Percentiles rank a stretch among this genome's conserved stretches.
These are phyloP conservation scores for Fraxinus quadrangulata DNA, from an alignment of 257 asterid genomes.

Conservation along the genomic window DNA sequence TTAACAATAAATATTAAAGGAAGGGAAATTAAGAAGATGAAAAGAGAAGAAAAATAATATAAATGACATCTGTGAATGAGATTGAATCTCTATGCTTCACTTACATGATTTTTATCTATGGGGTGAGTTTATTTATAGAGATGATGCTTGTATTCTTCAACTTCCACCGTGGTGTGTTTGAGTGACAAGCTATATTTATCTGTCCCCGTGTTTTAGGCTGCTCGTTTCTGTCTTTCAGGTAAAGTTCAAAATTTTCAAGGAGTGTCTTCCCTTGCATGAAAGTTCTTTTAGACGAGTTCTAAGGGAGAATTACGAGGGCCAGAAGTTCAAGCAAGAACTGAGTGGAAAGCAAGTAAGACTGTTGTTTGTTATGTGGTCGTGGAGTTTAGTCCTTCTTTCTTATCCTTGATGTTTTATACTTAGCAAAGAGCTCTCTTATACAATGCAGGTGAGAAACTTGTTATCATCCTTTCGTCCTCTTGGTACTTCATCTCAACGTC, in stretches of 20 bases:
- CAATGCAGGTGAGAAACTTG: constrained; percentile 53
- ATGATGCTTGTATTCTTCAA: constrained; percentile 12
- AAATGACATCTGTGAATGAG: constrained; percentile 9
- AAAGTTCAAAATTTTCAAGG: constrained; percentile 58
- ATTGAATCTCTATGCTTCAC: background rate
- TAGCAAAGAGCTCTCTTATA: constrained; percentile 9
- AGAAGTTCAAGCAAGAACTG: constrained; percentile 76
- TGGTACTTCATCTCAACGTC: constrained; percentile 28
- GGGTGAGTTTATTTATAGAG: constrained; percentile 4
- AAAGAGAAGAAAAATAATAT: background rate
- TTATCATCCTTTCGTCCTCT: constrained; percentile 57
- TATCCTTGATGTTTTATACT: constrained; percentile 13
- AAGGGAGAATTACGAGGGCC: constrained; percentile 57
- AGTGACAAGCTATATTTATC: background rate
- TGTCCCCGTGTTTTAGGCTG: constrained; percentile 24
- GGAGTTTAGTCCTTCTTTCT: constrained; percentile 11
- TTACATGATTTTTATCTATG: background rate
- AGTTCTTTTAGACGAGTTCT: constrained; percentile 50
- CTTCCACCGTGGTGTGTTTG: constrained; percentile 6
- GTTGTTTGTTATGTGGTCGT: constrained; percentile 5
- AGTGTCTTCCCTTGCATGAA: constrained; percentile 75
- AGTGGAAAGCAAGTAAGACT: constrained; percentile 55
- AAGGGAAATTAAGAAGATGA: background rate
- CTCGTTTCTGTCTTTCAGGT: constrained; percentile 50
- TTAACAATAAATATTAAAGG: background rate